phyloP scores from a whole-genome alignment of 2,329 filamentous ascomycete species.

The Diaporthe citrichinensis region DNA sequence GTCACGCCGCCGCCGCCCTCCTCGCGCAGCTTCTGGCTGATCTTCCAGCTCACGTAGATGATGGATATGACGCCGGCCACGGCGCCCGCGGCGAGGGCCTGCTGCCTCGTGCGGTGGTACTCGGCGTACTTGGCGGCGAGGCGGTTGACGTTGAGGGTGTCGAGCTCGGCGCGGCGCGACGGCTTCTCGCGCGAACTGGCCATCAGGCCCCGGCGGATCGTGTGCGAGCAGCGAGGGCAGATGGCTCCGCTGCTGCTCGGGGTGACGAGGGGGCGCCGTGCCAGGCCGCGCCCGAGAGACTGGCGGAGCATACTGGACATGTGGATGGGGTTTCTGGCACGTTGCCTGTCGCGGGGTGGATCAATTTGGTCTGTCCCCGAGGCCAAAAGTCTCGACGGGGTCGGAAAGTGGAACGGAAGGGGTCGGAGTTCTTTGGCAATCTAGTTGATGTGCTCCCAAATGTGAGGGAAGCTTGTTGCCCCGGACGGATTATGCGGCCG shows the following conservation, averaged over 20 bases:
- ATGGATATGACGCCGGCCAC: conserved; percentile 65
- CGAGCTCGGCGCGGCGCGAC: conserved; percentile 54
- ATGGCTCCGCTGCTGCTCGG: neutral
- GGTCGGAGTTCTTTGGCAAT: neutral
- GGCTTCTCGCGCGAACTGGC: conserved; percentile 43
- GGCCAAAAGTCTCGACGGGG: neutral
- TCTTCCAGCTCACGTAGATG: conserved; percentile 66
- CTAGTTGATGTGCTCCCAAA: neutral
- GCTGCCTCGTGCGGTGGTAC: conserved; percentile 65
- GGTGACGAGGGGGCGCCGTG: conserved; percentile 41
- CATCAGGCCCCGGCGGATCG: conserved; percentile 53
- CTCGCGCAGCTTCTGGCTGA: conserved; percentile 57
- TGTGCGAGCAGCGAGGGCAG: conserved; percentile 38
- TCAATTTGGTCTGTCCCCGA: neutral
- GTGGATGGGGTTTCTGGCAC: neutral
- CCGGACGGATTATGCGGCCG: neutral
- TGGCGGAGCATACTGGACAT: conserved; percentile 49
- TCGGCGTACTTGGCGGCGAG: conserved; percentile 62
- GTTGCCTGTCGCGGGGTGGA: neutral
- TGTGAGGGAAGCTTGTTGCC: neutral
- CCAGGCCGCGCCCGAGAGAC: conserved; percentile 45
- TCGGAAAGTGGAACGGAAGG: neutral
- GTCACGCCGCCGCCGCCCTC: conserved; percentile 31
- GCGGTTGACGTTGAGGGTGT: conserved; percentile 65
- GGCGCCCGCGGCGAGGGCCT: conserved; percentile 66